A percentile compares a stretch with the other conserved stretches of the same genome.
Conservation (phyloP, 164 flowering plant species). For the Aristolochia contorta region DNA sequence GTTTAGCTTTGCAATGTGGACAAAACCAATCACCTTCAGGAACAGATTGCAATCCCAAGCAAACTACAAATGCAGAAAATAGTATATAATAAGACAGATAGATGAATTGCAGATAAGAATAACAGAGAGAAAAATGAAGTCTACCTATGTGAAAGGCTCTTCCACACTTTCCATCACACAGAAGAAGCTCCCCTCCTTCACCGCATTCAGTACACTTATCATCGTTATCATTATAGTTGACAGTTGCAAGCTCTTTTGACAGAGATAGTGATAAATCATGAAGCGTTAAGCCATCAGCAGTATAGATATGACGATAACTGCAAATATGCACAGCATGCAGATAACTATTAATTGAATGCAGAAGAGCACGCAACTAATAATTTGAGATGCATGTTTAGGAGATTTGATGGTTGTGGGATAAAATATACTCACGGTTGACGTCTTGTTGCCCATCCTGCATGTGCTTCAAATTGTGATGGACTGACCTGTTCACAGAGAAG, state of each 20-base stretch:
- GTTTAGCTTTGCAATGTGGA: slow-evolving; percentile 49
- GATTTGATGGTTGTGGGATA: not conserved
- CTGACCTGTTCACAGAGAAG: slow-evolving; percentile 45
- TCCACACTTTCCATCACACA: slow-evolving; percentile 61
- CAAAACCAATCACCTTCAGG: slow-evolving; percentile 61
- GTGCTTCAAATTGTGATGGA: slow-evolving; percentile 94
- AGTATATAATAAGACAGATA: not conserved
- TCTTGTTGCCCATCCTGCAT: slow-evolving; percentile 89
- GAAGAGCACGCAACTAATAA: not conserved
- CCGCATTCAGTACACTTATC: slow-evolving; percentile 85
- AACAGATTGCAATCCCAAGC: slow-evolving; percentile 40
- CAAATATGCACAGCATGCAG: slow-evolving; percentile 9
- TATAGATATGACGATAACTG: slow-evolving; percentile 88
- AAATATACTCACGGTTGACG: slow-evolving; percentile 84
- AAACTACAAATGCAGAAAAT: slow-evolving; percentile 38
- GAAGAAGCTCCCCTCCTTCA: slow-evolving; percentile 55
- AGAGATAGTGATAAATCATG: slow-evolving; percentile 76
- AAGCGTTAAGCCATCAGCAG: slow-evolving; percentile 67
- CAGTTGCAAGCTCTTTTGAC: slow-evolving; percentile 48
- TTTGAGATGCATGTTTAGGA: not conserved
- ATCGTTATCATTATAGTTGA: slow-evolving; percentile 45
- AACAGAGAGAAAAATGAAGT: not conserved
- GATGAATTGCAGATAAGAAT: not conserved
- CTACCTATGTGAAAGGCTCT: slow-evolving; percentile 75
- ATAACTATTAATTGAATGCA: not conserved